These are phyloP conservation scores for Mycena belliarum DNA, from an alignment of 768 basidiomycete genomes.

Conservation along the genomic window DNA sequence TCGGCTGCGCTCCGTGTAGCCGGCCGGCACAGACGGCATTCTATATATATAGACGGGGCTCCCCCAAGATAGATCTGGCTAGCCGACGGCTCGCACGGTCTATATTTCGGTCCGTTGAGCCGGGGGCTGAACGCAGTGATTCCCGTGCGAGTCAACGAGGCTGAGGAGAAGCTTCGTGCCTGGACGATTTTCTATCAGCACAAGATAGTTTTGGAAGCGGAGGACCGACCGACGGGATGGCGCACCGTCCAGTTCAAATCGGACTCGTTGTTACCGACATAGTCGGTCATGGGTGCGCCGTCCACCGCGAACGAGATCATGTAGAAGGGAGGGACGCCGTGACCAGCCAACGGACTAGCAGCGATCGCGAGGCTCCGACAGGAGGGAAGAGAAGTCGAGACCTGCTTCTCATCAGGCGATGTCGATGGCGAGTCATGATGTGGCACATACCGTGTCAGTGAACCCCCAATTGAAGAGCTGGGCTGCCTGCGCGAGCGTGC, in stretches of 20 bases:
- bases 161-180: constrained; percentile 45
- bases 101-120: no score
- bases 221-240: constrained; percentile 34
- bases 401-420: no score
- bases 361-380: neutral
- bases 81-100: no score
- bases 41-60: no score
- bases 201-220: neutral
- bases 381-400: neutral
- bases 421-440: no score
- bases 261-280: constrained; percentile 30
- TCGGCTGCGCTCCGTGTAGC: no score
- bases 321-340: constrained; percentile 34
- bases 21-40: no score
- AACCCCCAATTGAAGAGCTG: neutral
- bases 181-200: constrained; percentile 17
- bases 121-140: no score
- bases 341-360: neutral
- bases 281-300: constrained; percentile 29
- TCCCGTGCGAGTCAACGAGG: constrained; percentile 47
- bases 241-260: constrained; percentile 36
- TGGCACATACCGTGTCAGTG: neutral
- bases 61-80: no score
- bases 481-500: neutral
- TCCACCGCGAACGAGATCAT: constrained; percentile 35